Evolutionary conservation across 2,329 filamentous ascomycete genomes (phyloP).

Genomic region (Pestalotiopsis sp.): DNA sequence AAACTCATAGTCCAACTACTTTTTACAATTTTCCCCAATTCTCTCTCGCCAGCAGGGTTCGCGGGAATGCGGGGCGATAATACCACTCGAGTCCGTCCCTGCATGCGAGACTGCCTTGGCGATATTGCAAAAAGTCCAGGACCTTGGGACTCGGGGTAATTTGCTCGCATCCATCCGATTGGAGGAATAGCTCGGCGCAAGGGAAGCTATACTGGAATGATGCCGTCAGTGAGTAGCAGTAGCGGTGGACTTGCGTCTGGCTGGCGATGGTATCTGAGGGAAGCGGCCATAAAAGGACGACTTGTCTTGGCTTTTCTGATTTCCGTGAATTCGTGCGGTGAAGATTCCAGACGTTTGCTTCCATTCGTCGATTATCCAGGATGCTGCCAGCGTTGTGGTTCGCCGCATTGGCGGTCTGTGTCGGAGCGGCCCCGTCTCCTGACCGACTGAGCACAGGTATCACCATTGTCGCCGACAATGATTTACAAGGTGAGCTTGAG

Average conservation of each 20-base stretch:
- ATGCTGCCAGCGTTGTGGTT: background rate
- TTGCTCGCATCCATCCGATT: background rate
- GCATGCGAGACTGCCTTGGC: background rate
- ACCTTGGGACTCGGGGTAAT: background rate
- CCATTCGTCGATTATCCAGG: background rate
- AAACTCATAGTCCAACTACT: background rate
- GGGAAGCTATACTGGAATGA: background rate
- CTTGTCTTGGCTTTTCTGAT: background rate
- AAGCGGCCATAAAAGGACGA: background rate
- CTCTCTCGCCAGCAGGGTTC: background rate
- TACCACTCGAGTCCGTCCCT: background rate
- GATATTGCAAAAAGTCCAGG: background rate
- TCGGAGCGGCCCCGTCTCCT: conserved; percentile 32
- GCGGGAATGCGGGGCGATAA: conserved; percentile 8
- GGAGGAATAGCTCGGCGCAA: conserved; percentile 8
- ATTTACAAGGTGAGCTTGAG: conserved; percentile 38
- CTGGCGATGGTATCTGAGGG: background rate
- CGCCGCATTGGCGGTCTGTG: background rate
- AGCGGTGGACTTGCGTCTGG: background rate
- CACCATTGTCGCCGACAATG: conserved; percentile 43
- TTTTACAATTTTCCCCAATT: background rate
- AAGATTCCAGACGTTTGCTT: background rate
- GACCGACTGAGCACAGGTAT: conserved; percentile 37
- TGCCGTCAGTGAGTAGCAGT: background rate
- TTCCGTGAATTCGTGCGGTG: background rate